Conservation (phyloP, 2,329 filamentous ascomycete species). For the Beauveria medogensis region DNA sequence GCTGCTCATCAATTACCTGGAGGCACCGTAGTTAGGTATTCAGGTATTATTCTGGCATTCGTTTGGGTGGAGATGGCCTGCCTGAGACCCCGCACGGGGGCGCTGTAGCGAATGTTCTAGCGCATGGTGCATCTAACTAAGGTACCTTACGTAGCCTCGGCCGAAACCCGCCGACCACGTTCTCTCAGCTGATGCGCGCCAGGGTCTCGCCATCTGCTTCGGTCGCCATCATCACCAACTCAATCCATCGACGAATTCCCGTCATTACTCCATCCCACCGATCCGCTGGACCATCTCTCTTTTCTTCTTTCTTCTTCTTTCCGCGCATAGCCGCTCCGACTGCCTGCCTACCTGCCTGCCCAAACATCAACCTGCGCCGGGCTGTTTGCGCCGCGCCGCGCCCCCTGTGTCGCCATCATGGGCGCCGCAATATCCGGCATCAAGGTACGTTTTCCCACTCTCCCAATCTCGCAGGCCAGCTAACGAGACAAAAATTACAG, state of each 20-base stretch:
- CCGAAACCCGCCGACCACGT: background rate
- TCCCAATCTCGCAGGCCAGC: background rate
- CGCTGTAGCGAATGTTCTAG: background rate
- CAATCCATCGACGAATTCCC: background rate
- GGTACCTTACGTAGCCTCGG: background rate
- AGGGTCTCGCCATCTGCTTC: background rate
- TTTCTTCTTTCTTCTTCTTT: background rate
- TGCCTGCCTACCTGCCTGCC: background rate
- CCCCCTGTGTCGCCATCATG: conserved; percentile 19
- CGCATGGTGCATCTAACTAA: background rate
- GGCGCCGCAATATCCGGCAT: conserved; percentile 26
- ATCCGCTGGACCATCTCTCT: background rate
- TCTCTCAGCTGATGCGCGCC: background rate
- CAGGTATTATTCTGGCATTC: too few relatives aligned
- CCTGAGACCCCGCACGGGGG: too few relatives aligned
- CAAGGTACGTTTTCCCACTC: conserved; percentile 21
- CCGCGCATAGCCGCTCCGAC: background rate
- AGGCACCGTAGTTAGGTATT: too few relatives aligned
- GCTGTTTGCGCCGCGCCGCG: too few relatives aligned
- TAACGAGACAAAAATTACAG: conserved; percentile 30
- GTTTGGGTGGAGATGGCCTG: too few relatives aligned
- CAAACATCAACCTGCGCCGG: too few relatives aligned
- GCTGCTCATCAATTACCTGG: too few relatives aligned
- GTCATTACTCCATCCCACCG: too few relatives aligned
- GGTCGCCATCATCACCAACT: background rate